These are phyloP conservation scores for Rhodofomes roseus DNA, from an alignment of 1,284 basidiomycete genomes.

Conservation along the genomic window DNA sequence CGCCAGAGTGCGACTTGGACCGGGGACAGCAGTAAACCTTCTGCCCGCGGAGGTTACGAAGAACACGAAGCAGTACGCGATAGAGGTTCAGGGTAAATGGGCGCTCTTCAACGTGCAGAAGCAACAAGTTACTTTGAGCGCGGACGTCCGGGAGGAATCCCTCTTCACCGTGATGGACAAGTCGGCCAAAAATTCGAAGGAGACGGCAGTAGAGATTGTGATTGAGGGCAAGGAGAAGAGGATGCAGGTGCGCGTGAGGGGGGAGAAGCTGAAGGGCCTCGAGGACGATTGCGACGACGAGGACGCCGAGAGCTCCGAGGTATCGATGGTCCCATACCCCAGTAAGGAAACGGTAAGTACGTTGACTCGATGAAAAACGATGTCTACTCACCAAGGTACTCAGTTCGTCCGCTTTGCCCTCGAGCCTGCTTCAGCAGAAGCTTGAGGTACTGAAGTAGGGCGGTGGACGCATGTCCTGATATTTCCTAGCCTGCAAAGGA, in stretches of 20 bases:
- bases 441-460: too few species aligned
- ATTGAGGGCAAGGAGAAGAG: not conserved
- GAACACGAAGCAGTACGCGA: too few species aligned
- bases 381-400: too few species aligned
- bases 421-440: too few species aligned
- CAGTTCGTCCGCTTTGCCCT: too few species aligned
- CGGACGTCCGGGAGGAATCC: not conserved
- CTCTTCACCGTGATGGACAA: constrained; percentile 4
- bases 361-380: too few species aligned
- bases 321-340: constrained; percentile 5
- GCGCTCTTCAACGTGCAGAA: constrained; percentile 4
- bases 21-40: constrained; percentile 4
- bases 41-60: constrained; percentile 1
- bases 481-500: too few species aligned
- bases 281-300: constrained; percentile 8
- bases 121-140: not conserved
- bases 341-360: not conserved
- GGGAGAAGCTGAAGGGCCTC: constrained; percentile 1
- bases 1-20: constrained; percentile 1
- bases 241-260: not conserved
- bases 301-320: constrained; percentile 11
- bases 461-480: too few species aligned
- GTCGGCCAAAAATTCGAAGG: not conserved
- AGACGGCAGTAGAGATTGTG: not conserved
- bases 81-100: too few species aligned